phyloP scores from a whole-genome alignment of 306 rosid genomes.

The Astragalus membranaceus region DNA sequence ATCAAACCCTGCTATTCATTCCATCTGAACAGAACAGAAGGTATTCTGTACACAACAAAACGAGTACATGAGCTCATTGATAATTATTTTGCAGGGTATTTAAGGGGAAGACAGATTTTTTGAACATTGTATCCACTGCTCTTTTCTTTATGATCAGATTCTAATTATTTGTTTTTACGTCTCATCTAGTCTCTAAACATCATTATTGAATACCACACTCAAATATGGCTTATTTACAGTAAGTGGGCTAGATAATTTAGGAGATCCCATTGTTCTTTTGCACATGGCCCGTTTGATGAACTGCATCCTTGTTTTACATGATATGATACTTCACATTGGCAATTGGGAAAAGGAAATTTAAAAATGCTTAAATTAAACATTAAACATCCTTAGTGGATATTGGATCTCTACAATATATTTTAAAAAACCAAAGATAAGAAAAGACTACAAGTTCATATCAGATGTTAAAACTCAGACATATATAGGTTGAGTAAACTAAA shows the following conservation, averaged over 20 bases:
- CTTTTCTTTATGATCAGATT: not conserved
- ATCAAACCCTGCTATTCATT: slow-evolving; percentile 26
- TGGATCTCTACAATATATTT: not conserved
- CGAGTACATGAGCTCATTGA: not conserved
- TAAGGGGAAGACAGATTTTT: not conserved
- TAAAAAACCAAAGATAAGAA: too few relatives aligned
- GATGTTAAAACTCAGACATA: too few relatives aligned
- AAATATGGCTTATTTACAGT: too few relatives aligned
- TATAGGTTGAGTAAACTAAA: too few relatives aligned
- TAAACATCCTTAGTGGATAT: too few relatives aligned
- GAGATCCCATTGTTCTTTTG: too few relatives aligned
- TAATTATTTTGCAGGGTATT: not conserved
- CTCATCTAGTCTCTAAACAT: not conserved
- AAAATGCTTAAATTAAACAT: too few relatives aligned
- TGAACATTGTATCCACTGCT: not conserved
- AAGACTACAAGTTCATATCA: too few relatives aligned
- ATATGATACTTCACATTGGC: not conserved
- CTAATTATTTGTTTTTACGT: not conserved
- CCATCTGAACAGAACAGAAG: slow-evolving; percentile 18
- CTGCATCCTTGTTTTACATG: not conserved
- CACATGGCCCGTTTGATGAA: not conserved
- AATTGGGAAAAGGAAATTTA: too few relatives aligned
- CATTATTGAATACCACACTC: not conserved
- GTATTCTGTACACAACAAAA: not conserved
- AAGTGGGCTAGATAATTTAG: too few relatives aligned